These are phyloP conservation scores for Globisporangium emineosum DNA, from an alignment of 352 stramenopile genomes.

Conservation along the genomic window DNA sequence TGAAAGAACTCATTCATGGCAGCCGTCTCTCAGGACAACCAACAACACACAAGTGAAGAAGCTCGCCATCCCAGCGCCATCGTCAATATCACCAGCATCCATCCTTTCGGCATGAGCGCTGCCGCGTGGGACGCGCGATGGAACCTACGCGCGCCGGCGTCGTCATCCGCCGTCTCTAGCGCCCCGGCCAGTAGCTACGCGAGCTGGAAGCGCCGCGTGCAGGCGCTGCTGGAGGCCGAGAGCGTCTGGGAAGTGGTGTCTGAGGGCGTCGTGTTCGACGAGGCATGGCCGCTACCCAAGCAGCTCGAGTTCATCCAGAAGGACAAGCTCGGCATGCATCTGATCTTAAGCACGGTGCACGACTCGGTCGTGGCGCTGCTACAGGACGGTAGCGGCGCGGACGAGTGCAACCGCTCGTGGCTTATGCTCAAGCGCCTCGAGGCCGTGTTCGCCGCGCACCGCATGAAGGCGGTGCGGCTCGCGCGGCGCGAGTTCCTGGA, in stretches of 20 bases:
- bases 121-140: conserved; percentile 5
- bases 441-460: conserved; percentile 3
- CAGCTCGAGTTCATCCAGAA: conserved; percentile 16
- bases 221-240: conserved; percentile 14
- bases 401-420: conserved; percentile 13
- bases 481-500: conserved; percentile 9
- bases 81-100: too few species aligned
- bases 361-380: conserved; percentile 4
- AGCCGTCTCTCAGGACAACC: neutral
- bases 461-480: conserved; percentile 5
- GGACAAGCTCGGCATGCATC: conserved; percentile 14
- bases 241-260: conserved; percentile 15
- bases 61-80: neutral
- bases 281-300: conserved; percentile 14
- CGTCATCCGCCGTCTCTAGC: neutral
- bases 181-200: neutral
- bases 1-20: too few species aligned
- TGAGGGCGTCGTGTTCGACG: conserved; percentile 12
- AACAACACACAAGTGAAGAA: neutral
- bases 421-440: conserved; percentile 12
- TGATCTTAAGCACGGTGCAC: conserved; percentile 6
- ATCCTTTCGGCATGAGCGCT: conserved; percentile 12
- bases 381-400: neutral
- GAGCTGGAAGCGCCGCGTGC: conserved; percentile 12
- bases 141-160: conserved; percentile 4